These are phyloP conservation scores for Aphanoascus verrucosus DNA, from an alignment of 2,329 filamentous ascomycete genomes.

Conservation along the genomic window DNA sequence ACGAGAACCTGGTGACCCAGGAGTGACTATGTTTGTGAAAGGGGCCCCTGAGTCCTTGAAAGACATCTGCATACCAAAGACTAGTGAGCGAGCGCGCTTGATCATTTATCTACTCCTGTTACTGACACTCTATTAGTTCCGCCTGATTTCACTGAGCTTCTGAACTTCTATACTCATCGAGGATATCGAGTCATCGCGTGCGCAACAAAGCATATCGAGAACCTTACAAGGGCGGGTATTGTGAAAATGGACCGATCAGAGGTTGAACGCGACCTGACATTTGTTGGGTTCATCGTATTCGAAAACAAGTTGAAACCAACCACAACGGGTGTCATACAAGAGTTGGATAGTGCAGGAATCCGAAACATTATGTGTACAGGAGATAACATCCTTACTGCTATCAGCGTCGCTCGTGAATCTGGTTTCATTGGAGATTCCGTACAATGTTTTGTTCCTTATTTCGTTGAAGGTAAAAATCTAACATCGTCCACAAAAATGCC, in stretches of 20 bases:
- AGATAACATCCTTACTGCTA: constrained; percentile 70
- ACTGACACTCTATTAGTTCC: constrained; percentile 50
- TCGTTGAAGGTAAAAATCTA: constrained; percentile 52
- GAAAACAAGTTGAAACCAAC: constrained; percentile 95
- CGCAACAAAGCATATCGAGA: constrained; percentile 76
- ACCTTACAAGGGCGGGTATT: constrained; percentile 84
- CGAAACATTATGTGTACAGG: constrained; percentile 87
- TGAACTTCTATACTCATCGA: constrained; percentile 86
- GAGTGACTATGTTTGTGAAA: constrained; percentile 85
- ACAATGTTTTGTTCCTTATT: constrained; percentile 88
- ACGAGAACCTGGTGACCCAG: constrained; percentile 71
- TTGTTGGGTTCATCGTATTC: constrained; percentile 94
- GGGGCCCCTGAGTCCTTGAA: constrained; percentile 94
- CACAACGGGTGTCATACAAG: constrained; percentile 68
- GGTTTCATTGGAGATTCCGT: constrained; percentile 77
- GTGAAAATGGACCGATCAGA: constrained; percentile 86
- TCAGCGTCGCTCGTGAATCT: constrained; percentile 63
- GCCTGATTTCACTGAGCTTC: constrained; percentile 74
- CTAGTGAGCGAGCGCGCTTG: constrained; percentile 45
- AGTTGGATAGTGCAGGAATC: constrained; percentile 73
- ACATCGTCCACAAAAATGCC: neutral
- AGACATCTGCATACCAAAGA: constrained; percentile 76
- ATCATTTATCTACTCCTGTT: constrained; percentile 8
- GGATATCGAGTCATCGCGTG: constrained; percentile 95
- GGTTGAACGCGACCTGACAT: constrained; percentile 72